Evolutionary conservation across 1,284 basidiomycete species (phyloP), one percentile per base, ranked within the genome.

Genomic region (Polyporus tsugae): DNA sequence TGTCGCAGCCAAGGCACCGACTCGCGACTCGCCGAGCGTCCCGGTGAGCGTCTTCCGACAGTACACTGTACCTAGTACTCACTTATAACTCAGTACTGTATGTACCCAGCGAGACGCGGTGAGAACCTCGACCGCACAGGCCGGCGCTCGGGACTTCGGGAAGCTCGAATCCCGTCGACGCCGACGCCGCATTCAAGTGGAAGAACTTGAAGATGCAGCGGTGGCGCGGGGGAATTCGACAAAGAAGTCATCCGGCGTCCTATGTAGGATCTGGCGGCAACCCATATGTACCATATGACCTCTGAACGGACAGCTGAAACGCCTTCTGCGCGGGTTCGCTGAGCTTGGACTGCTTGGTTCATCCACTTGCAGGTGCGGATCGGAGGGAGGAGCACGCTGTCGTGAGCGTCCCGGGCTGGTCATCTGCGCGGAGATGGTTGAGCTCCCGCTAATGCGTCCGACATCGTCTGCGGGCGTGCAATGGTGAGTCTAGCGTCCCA

Each of bases 171-270:
- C 53, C 53, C 53, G 53, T 35, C 33, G 15, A 19, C 33, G 46
- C 53, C 53, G 53, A 49, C 46, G 46, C n/a, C n/a, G n/a, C n/a
- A 52, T 52, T 52, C 46, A 55, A 19, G 52, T 35, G 29, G 17
- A 35, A 55, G 25, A 35, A 19, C 46, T 11, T 9, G 49, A 17
- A 22, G 25, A 29, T 6, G 52, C n/a, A 25, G 46, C 22, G 4
- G 46, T 19, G 7, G 49, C 29, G 52, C 52, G 52, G 52, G 25
- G 33, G 52, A 55, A 55, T 55, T 55, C 52, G 52, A 11, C 52
- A 6, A 17, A 29, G 49, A 15, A 53, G 49, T 19, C 29, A 33
- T 17, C 25, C 46, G 29, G 25, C 52, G 52, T 53, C 52, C 52
- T 57, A n/a, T n/a, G n/a, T n/a, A 19, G 35, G 10, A 58, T n/a